Percentiles rank a stretch among this genome's conserved stretches.
These are phyloP conservation scores for Neoarthrinium moseri DNA, from an alignment of 2,329 filamentous ascomycete genomes.

Conservation along the genomic window DNA sequence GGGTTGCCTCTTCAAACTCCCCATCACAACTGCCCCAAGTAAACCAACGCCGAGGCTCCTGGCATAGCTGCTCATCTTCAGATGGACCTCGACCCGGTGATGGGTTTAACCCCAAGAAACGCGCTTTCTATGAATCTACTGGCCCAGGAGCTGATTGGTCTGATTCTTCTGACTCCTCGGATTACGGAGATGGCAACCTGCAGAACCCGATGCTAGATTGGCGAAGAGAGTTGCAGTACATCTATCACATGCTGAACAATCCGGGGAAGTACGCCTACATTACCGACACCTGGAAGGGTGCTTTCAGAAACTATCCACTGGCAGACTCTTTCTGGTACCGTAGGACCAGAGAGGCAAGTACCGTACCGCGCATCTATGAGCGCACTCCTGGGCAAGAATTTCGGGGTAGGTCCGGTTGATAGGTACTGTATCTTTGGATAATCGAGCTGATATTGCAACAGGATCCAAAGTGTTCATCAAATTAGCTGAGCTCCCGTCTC, in stretches of 20 bases:
- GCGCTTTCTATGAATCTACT: too few relatives aligned
- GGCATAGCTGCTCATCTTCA: too few relatives aligned
- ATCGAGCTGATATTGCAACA: conserved; percentile 22
- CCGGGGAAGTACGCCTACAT: conserved; percentile 28
- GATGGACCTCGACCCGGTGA: too few relatives aligned
- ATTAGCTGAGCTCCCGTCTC: neutral
- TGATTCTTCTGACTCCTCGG: too few relatives aligned
- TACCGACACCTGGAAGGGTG: conserved; percentile 28
- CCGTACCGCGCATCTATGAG: conserved; percentile 28
- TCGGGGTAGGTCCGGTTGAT: conserved; percentile 23
- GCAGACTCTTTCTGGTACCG: conserved; percentile 28
- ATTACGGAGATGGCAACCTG: too few relatives aligned
- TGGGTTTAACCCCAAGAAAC: too few relatives aligned
- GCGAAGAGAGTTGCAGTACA: too few relatives aligned
- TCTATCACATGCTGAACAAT: conserved; percentile 26
- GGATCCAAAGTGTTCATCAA: conserved; percentile 21
- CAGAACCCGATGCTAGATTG: too few relatives aligned
- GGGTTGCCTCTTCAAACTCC: too few relatives aligned
- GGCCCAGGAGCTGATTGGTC: too few relatives aligned
- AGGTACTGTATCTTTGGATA: conserved; percentile 23
- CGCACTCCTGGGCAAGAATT: conserved; percentile 23
- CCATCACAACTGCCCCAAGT: too few relatives aligned
- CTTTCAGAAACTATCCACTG: conserved; percentile 28
- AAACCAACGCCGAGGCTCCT: too few relatives aligned
- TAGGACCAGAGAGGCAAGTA: conserved; percentile 19